Evolutionary conservation across 352 stramenopile species (phyloP), one percentile per base, ranked within the genome.

Genomic region (Phytophthora nicotianae): DNA sequence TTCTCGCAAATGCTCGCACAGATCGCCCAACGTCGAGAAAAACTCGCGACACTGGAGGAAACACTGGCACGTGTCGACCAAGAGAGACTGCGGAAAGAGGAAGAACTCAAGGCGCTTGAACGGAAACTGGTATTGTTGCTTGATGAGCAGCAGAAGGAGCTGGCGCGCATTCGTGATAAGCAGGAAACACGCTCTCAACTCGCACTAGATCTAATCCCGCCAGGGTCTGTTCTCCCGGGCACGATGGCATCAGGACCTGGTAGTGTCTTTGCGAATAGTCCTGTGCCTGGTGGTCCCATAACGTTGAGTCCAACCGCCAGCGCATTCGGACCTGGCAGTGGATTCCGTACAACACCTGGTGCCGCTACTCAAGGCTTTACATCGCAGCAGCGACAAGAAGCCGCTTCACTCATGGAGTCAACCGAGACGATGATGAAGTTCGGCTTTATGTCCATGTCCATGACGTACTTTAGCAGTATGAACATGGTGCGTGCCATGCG

Each of bases 341-440:
- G 46, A 16, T 52, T 16, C 13, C 43, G 48, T 37, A 16, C 26
- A 46, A 9, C n/a, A 42, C 9, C 46, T 13, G 32, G 4, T 35
- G 29, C 37, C 6, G 17, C 50, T 21, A n/a, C 54, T 5, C 77
- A 68, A 38, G 76, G 74, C 5, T 87, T 87, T 45, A 85, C 80
- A 27, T 64, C 77, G 27, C 77, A 97, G 53, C 90, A 98, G 71
- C 90, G 91, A 26, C 80, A 97, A 40, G 88, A 98, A 58, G 88
- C 87, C 5, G 85, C 88, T 23, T 77, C 84, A 16, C 82, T 98
- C 23, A 98, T 98, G 87, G 88, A 98, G 67, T 97, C 89, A 19
- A 98, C 96, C 14, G 96, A 99, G 81, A 97, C 92, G 17, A 95
- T 99, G 79, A 98, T 99, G 96, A 99, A 99, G 76, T 99, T 99